Evolutionary conservation across 1,284 basidiomycete species (phyloP), one percentile per base, ranked within the genome.

Genomic region (Fomitopsis betulina): DNA sequence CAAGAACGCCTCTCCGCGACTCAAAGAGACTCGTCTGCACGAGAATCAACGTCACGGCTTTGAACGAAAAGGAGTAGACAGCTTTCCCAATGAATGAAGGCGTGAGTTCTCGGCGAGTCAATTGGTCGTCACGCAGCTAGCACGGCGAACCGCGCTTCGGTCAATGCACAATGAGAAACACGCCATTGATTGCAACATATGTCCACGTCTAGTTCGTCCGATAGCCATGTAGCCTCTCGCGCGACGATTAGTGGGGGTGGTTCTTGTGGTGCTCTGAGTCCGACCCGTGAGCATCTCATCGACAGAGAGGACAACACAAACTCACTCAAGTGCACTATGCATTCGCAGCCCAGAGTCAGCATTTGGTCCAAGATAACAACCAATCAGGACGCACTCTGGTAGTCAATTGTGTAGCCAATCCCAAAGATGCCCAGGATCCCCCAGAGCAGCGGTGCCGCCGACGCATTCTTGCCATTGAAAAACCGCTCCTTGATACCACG

Each of bases 361-460:
- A n/a, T 38, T 6, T n/a, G 54, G 10, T 45, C 39, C 10, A 47
- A 32, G 40, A 1, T 56, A 35, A 12, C 59, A n/a, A 38, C 58
- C 62, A 57, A 45, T 43, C 40, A 58, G 53, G 23, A 89, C 92
- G 73, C 75, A 94, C 92, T 93, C 78, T 94, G 87, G 76, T 94
- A 94, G 78, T 94, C 93, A 67, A 95, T 79, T 65, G 91, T 91
- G 77, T 96, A 97, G 55, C 94, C 91, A 66, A 96, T 77, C 60
- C 81, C 82, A 75, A 95, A 92, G 63, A 96, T 76, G 58, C 82
- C 84, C 62, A 86, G 77, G 68, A 97, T 89, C 63, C 86, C 77
- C 55, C 79, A 83, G 57, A 92, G 83, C 56, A 94, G 70, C 57
- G 91, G 92, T 61, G 79, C 80, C 53, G 88, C 91, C 53, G 81